A percentile compares a stretch with the other conserved stretches of the same genome.
phyloP scores from a whole-genome alignment of 345 rosid species.

The Populus euphratica region DNA sequence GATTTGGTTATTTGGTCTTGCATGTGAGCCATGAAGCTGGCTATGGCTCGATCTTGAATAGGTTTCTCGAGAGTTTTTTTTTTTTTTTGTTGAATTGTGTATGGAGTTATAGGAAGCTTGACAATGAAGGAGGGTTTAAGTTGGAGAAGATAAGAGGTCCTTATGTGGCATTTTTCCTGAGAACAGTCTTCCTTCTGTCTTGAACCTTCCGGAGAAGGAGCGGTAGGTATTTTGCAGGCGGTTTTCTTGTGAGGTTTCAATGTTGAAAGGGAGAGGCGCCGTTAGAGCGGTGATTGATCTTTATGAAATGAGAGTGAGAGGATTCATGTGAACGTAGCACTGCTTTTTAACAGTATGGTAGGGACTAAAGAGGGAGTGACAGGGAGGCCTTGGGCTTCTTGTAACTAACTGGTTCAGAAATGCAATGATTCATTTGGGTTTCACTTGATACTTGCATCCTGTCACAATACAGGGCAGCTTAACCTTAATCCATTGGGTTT shows the following conservation, averaged over 20 bases:
- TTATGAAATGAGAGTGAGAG: constrained; percentile 11
- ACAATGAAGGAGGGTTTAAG: not conserved
- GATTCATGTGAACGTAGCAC: constrained; percentile 37
- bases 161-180: no score
- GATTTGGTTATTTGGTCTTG: not conserved
- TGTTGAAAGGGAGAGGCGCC: constrained; percentile 3
- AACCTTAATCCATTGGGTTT: no score
- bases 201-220: no score
- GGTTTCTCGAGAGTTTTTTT: not conserved
- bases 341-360: no score
- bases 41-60: not conserved
- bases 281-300: constrained; percentile 4
- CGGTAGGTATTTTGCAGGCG: constrained; percentile 2
- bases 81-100: not conserved
- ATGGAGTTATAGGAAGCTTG: not conserved
- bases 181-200: no score
- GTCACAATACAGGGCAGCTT: no score
- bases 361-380: not conserved
- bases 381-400: not conserved
- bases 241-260: constrained; percentile 36
- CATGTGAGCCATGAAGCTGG: constrained; percentile 1
- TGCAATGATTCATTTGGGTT: no score
- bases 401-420: not conserved
- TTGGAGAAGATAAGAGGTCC: not conserved
- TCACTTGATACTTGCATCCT: no score